phyloP scores from a whole-genome alignment of 2,329 filamentous ascomycete species.

The Penicillium aurantiogriseum region DNA sequence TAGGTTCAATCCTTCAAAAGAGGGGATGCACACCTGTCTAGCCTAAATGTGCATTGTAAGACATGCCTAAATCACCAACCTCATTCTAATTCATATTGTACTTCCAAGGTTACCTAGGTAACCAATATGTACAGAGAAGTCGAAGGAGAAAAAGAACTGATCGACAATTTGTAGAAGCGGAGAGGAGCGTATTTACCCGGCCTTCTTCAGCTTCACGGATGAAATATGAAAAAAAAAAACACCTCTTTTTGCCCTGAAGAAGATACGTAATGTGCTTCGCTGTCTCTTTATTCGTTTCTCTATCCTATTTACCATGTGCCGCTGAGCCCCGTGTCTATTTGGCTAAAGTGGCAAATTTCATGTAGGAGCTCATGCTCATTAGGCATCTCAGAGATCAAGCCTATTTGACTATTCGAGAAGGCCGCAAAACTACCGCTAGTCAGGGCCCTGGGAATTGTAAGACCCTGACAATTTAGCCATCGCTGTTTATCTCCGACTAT shows the following conservation, averaged over 20 bases:
- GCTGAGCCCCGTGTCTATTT: not conserved
- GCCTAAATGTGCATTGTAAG: not conserved
- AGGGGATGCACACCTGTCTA: not conserved
- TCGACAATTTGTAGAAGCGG: not conserved
- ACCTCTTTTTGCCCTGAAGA: slow-evolving; percentile 8
- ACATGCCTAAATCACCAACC: not conserved
- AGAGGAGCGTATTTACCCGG: slow-evolving; percentile 6
- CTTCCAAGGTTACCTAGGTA: too few relatives aligned
- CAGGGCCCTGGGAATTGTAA: not conserved
- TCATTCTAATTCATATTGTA: not conserved
- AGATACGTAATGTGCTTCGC: slow-evolving; percentile 16
- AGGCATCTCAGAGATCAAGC: not conserved
- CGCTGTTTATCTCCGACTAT: not conserved
- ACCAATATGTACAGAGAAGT: not conserved
- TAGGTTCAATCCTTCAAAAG: not conserved
- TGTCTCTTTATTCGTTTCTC: not conserved
- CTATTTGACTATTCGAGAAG: not conserved
- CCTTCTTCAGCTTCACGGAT: not conserved
- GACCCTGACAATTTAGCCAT: not conserved
- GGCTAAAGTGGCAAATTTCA: not conserved
- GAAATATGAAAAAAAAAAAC: not conserved
- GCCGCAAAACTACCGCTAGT: slow-evolving; percentile 14
- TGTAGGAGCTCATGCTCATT: not conserved
- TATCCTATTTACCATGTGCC: not conserved
- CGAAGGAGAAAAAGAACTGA: not conserved